phyloP scores from a whole-genome alignment of 2,329 filamentous ascomycete genomes.

The Neoarthrinium moseri region DNA sequence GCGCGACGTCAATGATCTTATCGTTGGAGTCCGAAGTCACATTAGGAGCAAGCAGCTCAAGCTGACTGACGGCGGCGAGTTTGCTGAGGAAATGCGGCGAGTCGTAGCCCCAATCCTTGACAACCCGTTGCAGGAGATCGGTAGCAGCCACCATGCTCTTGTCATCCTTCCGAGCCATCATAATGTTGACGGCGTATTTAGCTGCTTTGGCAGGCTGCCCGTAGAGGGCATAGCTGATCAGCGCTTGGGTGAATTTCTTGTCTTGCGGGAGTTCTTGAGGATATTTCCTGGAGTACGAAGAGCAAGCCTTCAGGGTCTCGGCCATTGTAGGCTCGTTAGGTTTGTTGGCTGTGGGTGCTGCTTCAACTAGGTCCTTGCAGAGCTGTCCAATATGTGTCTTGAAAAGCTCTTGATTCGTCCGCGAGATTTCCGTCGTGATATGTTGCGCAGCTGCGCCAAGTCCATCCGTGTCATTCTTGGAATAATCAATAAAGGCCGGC shows the following conservation, averaged over 20 bases:
- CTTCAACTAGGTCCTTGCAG: slow-evolving; percentile 79
- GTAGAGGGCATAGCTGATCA: slow-evolving; percentile 80
- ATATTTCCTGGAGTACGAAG: slow-evolving; percentile 85
- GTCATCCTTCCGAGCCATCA: slow-evolving; percentile 72
- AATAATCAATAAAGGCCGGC: slow-evolving; percentile 82
- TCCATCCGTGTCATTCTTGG: slow-evolving; percentile 77
- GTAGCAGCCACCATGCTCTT: slow-evolving; percentile 81
- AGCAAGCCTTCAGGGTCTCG: slow-evolving; percentile 90
- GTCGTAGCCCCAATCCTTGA: slow-evolving; percentile 72
- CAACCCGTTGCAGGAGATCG: slow-evolving; percentile 74
- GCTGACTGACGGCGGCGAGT: slow-evolving; percentile 68
- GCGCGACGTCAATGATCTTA: slow-evolving; percentile 73
- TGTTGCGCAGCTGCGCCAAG: slow-evolving; percentile 81
- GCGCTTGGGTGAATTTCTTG: slow-evolving; percentile 74
- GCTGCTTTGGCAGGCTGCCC: slow-evolving; percentile 79
- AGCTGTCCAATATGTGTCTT: slow-evolving; percentile 90
- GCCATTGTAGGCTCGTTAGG: slow-evolving; percentile 73
- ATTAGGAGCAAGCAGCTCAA: slow-evolving; percentile 72
- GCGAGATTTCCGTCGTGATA: slow-evolving; percentile 87
- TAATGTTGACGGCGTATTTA: slow-evolving; percentile 90
- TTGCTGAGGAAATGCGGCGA: slow-evolving; percentile 73
- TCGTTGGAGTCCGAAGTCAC: slow-evolving; percentile 73
- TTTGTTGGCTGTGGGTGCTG: slow-evolving; percentile 69
- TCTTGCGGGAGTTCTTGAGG: slow-evolving; percentile 80
- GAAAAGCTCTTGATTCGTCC: slow-evolving; percentile 84